Evolutionary conservation across 2,329 filamentous ascomycete genomes (phyloP).

Genomic region (Phaeoacremonium minimum): DNA sequence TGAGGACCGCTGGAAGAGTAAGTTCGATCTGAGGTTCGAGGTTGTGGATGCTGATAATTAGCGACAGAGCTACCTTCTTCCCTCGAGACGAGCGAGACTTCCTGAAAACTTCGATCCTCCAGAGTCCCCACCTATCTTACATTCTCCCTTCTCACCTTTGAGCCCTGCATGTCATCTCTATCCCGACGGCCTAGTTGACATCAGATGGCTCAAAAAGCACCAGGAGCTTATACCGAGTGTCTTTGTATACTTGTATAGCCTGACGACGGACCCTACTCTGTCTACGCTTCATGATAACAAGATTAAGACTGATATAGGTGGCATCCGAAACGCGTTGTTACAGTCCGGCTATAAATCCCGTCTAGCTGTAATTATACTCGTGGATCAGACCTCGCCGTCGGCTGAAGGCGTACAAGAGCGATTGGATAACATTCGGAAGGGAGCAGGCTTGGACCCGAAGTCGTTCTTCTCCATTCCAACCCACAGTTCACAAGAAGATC

Average conservation of each 20-base stretch:
- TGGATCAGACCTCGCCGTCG: conserved; percentile 52
- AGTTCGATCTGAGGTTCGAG: conserved; percentile 30
- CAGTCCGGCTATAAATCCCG: conserved; percentile 73
- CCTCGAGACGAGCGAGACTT: conserved; percentile 51
- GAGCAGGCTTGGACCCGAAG: conserved; percentile 77
- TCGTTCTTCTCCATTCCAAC: conserved; percentile 81
- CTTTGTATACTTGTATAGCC: conserved; percentile 75
- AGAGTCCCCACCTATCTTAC: conserved; percentile 54
- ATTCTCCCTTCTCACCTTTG: conserved; percentile 88
- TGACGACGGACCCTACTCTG: conserved; percentile 68
- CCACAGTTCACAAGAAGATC: conserved; percentile 64
- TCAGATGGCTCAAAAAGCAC: conserved; percentile 83
- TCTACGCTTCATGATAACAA: conserved; percentile 80
- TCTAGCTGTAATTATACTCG: conserved; percentile 73
- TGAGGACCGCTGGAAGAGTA: conserved; percentile 79
- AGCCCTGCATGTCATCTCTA: conserved; percentile 79
- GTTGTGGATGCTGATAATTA: conserved; percentile 17
- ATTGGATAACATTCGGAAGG: conserved; percentile 71
- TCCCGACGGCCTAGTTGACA: conserved; percentile 82
- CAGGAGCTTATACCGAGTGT: conserved; percentile 78
- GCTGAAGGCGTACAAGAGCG: conserved; percentile 61
- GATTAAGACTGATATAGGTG: conserved; percentile 81
- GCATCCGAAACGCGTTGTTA: conserved; percentile 62
- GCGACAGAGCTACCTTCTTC: conserved; percentile 48
- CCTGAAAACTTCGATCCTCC: conserved; percentile 46